Base-by-base conservation (phyloP, 768 basidiomycete genomes). In the Phlegmacium glaucopus region DNA sequence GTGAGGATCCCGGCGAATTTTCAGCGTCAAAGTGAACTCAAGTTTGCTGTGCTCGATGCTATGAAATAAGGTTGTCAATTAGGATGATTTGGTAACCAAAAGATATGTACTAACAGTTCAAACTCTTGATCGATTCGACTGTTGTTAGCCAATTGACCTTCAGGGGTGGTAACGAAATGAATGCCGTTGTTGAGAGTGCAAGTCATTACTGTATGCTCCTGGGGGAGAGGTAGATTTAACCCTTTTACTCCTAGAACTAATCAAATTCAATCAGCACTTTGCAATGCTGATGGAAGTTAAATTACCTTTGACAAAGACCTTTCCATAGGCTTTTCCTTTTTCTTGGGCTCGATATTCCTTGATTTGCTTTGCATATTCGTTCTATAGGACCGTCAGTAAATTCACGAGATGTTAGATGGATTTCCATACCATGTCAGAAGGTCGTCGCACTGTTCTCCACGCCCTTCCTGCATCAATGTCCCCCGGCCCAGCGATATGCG, bases 131-230 rank as follows among this genome's bases (percentile, higher is more conserved):
- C 85, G 45, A 94, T 86, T 9, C 74, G 72, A 44, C 79, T 77
- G 39, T 86, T 80, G 35, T 63, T 60, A 25, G 64, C 71, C 3
- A 94, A 63, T n/a, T 73, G 71, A 45, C 75, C 79, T 58, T 90
- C 87, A 1, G 89, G 92, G 7, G 91, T 96, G 4, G 89, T 90
- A 29, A 97, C 94, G 53, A 87, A 94, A 65, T 96, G 94, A 42
- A 97, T 94, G 7, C 94, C 94, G 58, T 98, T 98, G 67, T 98
- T 96, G 51, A 98, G 74, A 0, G 91, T 92, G 63, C 91, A 91
- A 9, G 85, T 86, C 49, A 96, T 71, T 22, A 71, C 76, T 0
- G 94, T 93, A 0, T 79, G 67, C 52, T 90, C 76, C n/a, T 71
- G 68, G 0, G 94, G 94, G 26, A 97, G 55, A 1, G 94, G 94